phyloP scores from a whole-genome alignment of 1,284 basidiomycete genomes.

The Fomitopsis pinicola region DNA sequence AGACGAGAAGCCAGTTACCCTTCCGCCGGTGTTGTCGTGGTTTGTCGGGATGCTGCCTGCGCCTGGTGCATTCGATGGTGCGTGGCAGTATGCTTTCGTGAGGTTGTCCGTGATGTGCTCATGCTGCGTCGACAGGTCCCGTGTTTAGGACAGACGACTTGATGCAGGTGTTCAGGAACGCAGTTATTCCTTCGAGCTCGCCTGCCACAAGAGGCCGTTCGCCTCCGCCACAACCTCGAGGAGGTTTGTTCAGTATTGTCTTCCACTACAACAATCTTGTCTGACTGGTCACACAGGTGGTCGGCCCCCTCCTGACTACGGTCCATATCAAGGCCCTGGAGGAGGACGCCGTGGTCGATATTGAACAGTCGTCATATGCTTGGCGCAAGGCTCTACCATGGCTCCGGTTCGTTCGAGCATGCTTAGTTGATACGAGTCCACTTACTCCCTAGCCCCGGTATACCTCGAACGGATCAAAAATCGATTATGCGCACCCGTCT shows the following conservation, averaged over 20 bases:
- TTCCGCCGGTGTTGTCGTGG: slow-evolving; percentile 75
- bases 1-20: slow-evolving; percentile 45
- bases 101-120: slow-evolving; percentile 9
- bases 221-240: slow-evolving; percentile 46
- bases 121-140: slow-evolving; percentile 50
- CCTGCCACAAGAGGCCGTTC: slow-evolving; percentile 37
- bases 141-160: slow-evolving; percentile 85
- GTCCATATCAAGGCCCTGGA: slow-evolving; percentile 37
- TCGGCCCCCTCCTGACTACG: slow-evolving; percentile 42
- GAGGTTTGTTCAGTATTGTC: slow-evolving; percentile 22
- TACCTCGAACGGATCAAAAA: no score
- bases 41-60: slow-evolving; percentile 80
- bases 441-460: no score
- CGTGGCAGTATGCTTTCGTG: slow-evolving; percentile 14
- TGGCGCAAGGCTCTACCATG: no score
- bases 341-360: slow-evolving; percentile 26
- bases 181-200: slow-evolving; percentile 64
- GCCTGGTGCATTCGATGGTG: slow-evolving; percentile 76
- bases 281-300: slow-evolving; percentile 15
- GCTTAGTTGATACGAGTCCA: no score
- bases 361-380: slow-evolving; percentile 1
- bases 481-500: no score
- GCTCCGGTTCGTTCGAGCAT: no score
- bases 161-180: slow-evolving; percentile 73
- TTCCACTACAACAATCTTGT: not conserved